Base-by-base conservation (phyloP, 768 basidiomycete genomes). In the Krasilnikovozyma curviuscula region DNA sequence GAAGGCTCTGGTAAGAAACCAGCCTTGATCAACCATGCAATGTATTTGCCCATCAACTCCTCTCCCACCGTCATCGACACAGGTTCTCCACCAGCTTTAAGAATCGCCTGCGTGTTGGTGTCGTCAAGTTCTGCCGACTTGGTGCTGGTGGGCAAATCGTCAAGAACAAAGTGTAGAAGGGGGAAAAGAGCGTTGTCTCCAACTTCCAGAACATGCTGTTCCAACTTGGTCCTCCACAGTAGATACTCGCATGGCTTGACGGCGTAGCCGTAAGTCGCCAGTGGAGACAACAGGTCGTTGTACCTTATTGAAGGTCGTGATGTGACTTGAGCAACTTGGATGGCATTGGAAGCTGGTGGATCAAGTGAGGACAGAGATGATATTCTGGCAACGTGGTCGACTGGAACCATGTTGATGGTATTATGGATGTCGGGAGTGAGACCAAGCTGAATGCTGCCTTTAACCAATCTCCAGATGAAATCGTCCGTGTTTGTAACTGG, bases 141-240 rank as follows among this genome's bases (percentile, higher is more conserved):
- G 23, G 91, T 97, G 59, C 82, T 85, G 23, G 89, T 93, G 5
- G 93, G 93, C 18, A 98, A 71, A 64, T 98, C 93, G 61, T 95
- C 93, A 27, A 98, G 69, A 23, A 97, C 93, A 56, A 95, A 95
- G 65, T 98, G 91, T 16, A 98, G 73, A 9, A 98, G 69, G 3
- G 93, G 93, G 74, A 89, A 97, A 37, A 98, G 71, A 2, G 93
- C 93, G 55, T 98, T 97, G 63, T 97, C 91, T 62, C 89, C 83
- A 7, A 73, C 76, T 47, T 85, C 81, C 70, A 93, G 79, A 39
- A 91, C 91, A 62, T 97, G 91, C 57, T 81, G 81, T 64, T 98
- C 93, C 53, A 98, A 75, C 61, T 77, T 78, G 18, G 80, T 75
- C 32, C 93, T 73, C 93, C 93, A 98, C 4, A 76, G 67, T 48